Evolutionary conservation across 2,329 filamentous ascomycete genomes (phyloP).

Genomic region (Cryphonectria japonica): DNA sequence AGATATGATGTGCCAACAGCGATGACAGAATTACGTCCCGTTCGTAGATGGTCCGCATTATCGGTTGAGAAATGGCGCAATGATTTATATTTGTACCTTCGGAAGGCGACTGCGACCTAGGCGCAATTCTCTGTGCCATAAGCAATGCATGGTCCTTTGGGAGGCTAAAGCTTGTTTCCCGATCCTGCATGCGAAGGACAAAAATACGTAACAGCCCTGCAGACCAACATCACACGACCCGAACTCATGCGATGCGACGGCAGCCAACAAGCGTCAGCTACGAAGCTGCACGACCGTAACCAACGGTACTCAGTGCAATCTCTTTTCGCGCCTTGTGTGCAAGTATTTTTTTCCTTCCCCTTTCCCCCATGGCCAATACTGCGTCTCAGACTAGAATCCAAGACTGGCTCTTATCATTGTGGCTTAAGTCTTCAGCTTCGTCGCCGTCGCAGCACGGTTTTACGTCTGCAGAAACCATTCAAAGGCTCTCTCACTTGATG

Average conservation of each 20-base stretch:
- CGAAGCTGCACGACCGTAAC: background rate
- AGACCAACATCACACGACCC: background rate
- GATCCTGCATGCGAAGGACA: background rate
- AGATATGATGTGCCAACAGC: background rate
- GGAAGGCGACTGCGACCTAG: background rate
- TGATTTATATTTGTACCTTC: background rate
- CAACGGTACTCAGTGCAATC: background rate
- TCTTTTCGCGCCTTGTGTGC: background rate
- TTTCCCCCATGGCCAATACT: background rate
- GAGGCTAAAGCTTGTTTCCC: background rate
- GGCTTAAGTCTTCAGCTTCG: slow-evolving; percentile 17
- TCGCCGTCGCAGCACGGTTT: slow-evolving; percentile 21
- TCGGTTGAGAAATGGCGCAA: background rate
- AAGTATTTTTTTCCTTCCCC: background rate
- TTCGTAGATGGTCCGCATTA: background rate
- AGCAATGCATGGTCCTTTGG: background rate
- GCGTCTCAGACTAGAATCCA: slow-evolving; percentile 32
- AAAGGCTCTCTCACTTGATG: slow-evolving; percentile 18
- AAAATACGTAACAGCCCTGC: background rate
- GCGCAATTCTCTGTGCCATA: background rate
- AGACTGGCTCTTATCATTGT: slow-evolving; percentile 22
- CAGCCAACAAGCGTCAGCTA: background rate
- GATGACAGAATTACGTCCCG: background rate
- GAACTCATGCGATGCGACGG: background rate
- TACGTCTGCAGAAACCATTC: slow-evolving; percentile 15